Conservation (phyloP, 495 filamentous ascomycete genomes). For the Pseudevernia furfuracea region DNA sequence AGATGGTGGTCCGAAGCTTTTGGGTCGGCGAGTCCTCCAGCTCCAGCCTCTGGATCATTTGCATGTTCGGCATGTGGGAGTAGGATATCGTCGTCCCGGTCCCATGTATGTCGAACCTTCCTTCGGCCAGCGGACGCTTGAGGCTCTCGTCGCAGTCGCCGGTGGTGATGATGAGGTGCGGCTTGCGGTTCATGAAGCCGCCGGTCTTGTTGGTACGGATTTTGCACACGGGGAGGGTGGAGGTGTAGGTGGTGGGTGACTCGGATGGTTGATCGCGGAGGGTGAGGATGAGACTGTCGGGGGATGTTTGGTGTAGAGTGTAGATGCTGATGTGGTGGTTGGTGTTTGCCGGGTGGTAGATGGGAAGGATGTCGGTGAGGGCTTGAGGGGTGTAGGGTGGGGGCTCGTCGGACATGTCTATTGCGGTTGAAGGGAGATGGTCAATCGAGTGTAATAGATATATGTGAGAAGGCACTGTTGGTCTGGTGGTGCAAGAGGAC, state of each 20-base stretch:
- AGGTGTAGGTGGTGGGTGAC: neutral
- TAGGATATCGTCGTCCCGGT: conserved; percentile 84
- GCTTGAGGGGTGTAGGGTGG: conserved; percentile 74
- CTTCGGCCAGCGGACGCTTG: conserved; percentile 36
- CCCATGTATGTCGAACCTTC: conserved; percentile 76
- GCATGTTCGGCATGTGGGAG: conserved; percentile 62
- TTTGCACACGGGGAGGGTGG: neutral
- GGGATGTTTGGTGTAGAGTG: conserved; percentile 60
- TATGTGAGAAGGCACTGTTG: neutral
- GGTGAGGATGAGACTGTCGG: conserved; percentile 54
- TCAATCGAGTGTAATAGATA: neutral
- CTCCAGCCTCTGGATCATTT: conserved; percentile 72
- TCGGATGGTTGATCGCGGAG: conserved; percentile 33
- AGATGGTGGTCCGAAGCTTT: conserved; percentile 55
- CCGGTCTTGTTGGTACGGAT: conserved; percentile 39
- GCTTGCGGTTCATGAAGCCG: conserved; percentile 29
- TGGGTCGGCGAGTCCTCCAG: conserved; percentile 86
- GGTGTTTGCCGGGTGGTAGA: conserved; percentile 15
- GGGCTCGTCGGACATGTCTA: conserved; percentile 70
- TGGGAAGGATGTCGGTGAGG: conserved; percentile 23
- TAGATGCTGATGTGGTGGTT: conserved; percentile 55
- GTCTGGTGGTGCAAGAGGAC: neutral
- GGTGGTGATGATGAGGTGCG: conserved; percentile 20
- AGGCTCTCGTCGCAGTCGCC: neutral
- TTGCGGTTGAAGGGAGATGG: neutral